Evolutionary conservation across 257 asterid genomes (phyloP), one percentile per base, ranked within the genome.

Genomic region (Solanum megistacrolobum): DNA sequence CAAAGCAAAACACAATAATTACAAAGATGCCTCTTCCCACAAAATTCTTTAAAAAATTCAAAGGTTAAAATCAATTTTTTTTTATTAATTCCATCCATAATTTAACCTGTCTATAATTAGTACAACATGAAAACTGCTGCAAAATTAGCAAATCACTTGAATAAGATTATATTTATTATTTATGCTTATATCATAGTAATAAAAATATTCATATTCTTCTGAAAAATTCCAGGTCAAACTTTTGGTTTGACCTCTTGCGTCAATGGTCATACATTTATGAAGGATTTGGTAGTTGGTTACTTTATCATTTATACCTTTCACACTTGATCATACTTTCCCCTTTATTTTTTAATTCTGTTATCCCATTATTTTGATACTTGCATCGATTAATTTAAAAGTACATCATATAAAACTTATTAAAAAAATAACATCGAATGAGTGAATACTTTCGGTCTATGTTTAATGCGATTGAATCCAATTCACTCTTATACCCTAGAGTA

Each of bases 371-470:
- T 9, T 18, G 9, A 34, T 74, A 21, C 2, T 74, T 0, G 7
- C 2, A 0, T 11, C 20, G 11, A 21, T 21, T 21, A 34, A 36
- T 35, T 74, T 21, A 2, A 35, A 74, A 9, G 1, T 1, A 12
- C 0, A 0, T 20, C 0, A 1, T 34, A 73, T 34, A 34, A 20
- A 18, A 18, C 9, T 20, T 0, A 20, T 55, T 55, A 34, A 73
- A 20, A 69, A 71, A 32, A 4, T 18, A 16, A 1, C 0, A 4
- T 34, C 1, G 0, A 2, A 71, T 31, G 1, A 31, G 13, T 34
- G 9, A 72, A 18, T 18, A 4, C 0, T 34, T 2, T 0, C 6
- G 0, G 0, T 31, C 2, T 31, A 32, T 73, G 16, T 5, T 73
- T 0, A 0, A 73, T 34, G 27, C 0, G 27, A 34, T 73, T 18